Evolutionary conservation across 2,329 filamentous ascomycete species (phyloP).

Genomic region (Hysterium pulicare): DNA sequence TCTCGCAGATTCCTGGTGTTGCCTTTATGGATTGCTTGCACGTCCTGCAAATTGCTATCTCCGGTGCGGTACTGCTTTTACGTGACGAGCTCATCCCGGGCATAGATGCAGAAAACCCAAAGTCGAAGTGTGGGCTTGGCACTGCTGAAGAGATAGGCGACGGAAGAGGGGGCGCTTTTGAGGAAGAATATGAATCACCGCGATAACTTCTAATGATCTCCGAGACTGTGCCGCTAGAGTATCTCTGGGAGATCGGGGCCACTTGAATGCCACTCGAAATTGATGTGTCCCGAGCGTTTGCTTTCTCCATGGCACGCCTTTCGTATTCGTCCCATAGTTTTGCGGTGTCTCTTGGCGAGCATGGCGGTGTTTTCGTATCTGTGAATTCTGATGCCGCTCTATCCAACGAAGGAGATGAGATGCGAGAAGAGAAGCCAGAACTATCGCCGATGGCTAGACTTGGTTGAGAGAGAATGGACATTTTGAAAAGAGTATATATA

Average conservation of each 20-base stretch:
- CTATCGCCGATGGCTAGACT: background rate
- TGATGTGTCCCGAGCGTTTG: constrained; percentile 22
- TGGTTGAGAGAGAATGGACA: constrained; percentile 14
- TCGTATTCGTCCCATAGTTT: constrained; percentile 36
- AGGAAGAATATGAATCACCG: constrained; percentile 9
- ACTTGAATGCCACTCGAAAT: constrained; percentile 6
- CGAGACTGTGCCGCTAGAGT: constrained; percentile 16
- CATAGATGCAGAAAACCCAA: constrained; percentile 13
- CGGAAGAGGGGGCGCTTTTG: constrained; percentile 7
- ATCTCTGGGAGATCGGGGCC: constrained; percentile 12
- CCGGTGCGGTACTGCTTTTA: constrained; percentile 12
- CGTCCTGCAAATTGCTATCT: constrained; percentile 27
- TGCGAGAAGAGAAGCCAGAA: constrained; percentile 1
- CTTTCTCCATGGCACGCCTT: constrained; percentile 28
- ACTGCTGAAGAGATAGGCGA: constrained; percentile 6
- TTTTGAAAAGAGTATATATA: background rate
- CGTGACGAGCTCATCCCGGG: constrained; percentile 6
- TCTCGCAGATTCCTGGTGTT: constrained; percentile 25
- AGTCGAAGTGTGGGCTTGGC: constrained; percentile 22
- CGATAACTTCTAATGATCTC: constrained; percentile 17
- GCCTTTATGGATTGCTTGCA: constrained; percentile 27
- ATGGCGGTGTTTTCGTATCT: constrained; percentile 22
- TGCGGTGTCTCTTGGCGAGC: constrained; percentile 25
- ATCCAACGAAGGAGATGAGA: constrained; percentile 18
- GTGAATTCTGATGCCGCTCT: constrained; percentile 26